Percentiles rank a stretch among this genome's conserved stretches.
Conservation (phyloP, 2,329 filamentous ascomycete genomes). For the Hypoxylon sp. region DNA sequence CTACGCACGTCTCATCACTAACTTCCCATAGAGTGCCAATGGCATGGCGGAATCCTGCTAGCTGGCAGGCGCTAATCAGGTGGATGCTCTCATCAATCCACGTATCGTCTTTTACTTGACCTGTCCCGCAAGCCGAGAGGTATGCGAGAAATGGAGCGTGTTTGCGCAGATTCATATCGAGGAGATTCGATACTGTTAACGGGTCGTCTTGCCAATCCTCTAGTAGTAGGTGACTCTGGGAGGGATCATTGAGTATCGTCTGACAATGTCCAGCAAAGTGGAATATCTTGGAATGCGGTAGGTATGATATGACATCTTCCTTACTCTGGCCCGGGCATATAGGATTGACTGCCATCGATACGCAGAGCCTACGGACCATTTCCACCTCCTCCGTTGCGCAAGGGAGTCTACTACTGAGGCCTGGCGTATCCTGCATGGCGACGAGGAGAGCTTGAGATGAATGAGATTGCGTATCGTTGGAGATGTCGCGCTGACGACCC, state of each 20-base stretch:
- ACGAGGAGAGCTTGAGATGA: no score
- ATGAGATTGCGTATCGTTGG: no score
- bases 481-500: no score
- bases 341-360: no score
- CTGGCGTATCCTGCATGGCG: no score
- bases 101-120: slow-evolving; percentile 40
- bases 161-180: slow-evolving; percentile 37
- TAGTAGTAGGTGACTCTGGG: slow-evolving; percentile 52
- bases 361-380: no score
- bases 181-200: slow-evolving; percentile 38
- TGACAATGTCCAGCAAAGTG: no score
- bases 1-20: slow-evolving; percentile 53
- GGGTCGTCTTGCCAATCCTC: slow-evolving; percentile 46
- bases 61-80: slow-evolving; percentile 56
- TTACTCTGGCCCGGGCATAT: no score
- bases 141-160: slow-evolving; percentile 55
- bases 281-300: no score
- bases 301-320: no score
- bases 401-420: no score
- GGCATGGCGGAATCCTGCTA: slow-evolving; percentile 59
- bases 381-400: no score
- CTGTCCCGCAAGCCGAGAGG: slow-evolving; percentile 58
- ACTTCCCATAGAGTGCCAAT: slow-evolving; percentile 60
- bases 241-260: slow-evolving; percentile 47
- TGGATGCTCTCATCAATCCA: slow-evolving; percentile 58